Evolutionary conservation across 148 eudicot genomes (phyloP).

Genomic region (Nyssa sinensis): DNA sequence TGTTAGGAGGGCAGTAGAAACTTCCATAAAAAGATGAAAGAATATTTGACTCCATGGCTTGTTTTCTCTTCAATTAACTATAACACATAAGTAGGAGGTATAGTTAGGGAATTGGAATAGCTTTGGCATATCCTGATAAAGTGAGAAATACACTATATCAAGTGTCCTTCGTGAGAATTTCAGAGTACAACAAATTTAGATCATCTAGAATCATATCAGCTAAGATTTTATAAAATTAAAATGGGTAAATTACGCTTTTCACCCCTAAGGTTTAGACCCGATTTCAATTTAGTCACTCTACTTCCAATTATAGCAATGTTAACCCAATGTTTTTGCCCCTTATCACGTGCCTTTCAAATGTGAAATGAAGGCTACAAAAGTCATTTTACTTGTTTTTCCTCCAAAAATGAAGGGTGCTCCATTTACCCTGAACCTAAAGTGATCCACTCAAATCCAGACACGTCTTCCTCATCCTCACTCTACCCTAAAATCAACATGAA

Average conservation of each 20-base stretch:
- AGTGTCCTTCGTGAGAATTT: background rate
- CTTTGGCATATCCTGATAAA: background rate
- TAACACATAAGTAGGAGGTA: background rate
- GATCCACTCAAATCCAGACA: conserved; percentile 32
- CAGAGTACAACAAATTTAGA: background rate
- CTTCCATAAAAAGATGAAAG: background rate
- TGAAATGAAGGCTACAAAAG: no score
- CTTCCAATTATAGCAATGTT: no score
- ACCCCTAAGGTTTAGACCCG: no score
- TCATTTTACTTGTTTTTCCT: no score
- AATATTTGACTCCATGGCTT: background rate
- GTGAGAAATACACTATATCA: background rate
- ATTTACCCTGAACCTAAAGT: conserved; percentile 49
- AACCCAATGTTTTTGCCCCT: no score
- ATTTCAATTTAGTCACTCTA: no score
- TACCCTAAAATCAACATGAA: conserved; percentile 52
- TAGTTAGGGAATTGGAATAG: background rate
- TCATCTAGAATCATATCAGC: background rate
- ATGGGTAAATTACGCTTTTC: no score
- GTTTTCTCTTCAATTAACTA: background rate
- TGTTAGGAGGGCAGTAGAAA: background rate
- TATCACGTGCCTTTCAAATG: no score
- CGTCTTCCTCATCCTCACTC: conserved; percentile 40
- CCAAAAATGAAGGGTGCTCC: no score
- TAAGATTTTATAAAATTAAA: no score